A percentile compares a stretch with the other conserved stretches of the same genome.
These are phyloP conservation scores for Nitzschia inconspicua DNA, from an alignment of 108 stramenopile species.

Conservation along the genomic window DNA sequence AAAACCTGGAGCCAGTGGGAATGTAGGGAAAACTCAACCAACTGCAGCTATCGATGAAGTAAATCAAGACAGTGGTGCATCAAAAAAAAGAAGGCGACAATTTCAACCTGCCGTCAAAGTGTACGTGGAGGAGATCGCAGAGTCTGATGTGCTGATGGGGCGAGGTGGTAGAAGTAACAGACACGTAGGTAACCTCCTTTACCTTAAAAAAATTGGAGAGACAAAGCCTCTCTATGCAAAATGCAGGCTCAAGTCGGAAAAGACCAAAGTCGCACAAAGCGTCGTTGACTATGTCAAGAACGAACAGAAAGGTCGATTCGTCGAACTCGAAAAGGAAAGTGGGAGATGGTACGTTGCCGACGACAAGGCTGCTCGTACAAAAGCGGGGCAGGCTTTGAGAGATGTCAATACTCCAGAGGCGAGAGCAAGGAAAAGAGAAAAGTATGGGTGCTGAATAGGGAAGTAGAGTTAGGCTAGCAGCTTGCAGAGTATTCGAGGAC, in stretches of 20 bases:
- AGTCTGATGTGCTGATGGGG: constrained; percentile 39
- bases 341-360: constrained; percentile 27
- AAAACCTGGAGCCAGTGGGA: too few relatives aligned
- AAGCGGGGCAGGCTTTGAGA: constrained; percentile 43
- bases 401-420: constrained; percentile 44
- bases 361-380: constrained; percentile 39
- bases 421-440: too few relatives aligned
- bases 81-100: too few relatives aligned
- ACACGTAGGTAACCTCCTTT: constrained; percentile 44
- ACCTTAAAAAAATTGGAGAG: constrained; percentile 30
- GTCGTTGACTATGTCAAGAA: constrained; percentile 33
- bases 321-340: constrained; percentile 38
- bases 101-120: too few relatives aligned
- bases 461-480: too few relatives aligned
- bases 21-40: too few relatives aligned
- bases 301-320: too few relatives aligned
- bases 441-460: too few relatives aligned
- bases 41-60: too few relatives aligned
- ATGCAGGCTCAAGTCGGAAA: constrained; percentile 32
- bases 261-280: constrained; percentile 34
- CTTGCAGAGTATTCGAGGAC: too few relatives aligned
- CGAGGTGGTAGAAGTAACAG: constrained; percentile 48
- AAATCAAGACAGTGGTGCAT: too few relatives aligned
- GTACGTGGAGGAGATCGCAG: constrained; percentile 20
- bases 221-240: constrained; percentile 28